Evolutionary conservation across 768 basidiomycete genomes (phyloP).

Genomic region (Cantharellus anzutake): DNA sequence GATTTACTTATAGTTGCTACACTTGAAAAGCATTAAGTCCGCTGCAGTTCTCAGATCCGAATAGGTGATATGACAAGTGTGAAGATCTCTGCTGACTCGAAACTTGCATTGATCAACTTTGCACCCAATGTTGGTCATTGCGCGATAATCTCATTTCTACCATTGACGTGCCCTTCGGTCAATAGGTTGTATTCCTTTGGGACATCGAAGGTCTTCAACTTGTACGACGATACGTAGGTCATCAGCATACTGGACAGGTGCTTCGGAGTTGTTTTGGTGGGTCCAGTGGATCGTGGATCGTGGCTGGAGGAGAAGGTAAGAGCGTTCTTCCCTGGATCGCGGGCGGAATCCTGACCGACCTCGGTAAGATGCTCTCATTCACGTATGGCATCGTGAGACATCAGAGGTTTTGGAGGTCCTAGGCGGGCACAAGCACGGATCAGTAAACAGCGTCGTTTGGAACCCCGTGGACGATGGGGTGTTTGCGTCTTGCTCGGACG

Average conservation of each 20-base stretch:
- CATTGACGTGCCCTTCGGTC: conserved; percentile 6
- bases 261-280: conserved; percentile 93
- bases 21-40: conserved; percentile 1
- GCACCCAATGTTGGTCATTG: conserved; percentile 53
- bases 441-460: conserved; percentile 94
- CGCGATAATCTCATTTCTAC: conserved; percentile 4
- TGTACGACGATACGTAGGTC: conserved; percentile 69
- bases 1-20: conserved; percentile 4
- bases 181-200: conserved; percentile 79
- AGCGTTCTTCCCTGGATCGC: conserved; percentile 6
- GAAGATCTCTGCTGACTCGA: conserved; percentile 69
- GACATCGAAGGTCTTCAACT: conserved; percentile 47
- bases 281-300: conserved; percentile 66
- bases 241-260: conserved; percentile 64
- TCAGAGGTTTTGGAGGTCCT: conserved; percentile 74
- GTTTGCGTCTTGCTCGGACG: conserved; percentile 96
- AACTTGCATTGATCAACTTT: conserved; percentile 71
- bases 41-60: background rate
- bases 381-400: conserved; percentile 87
- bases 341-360: background rate
- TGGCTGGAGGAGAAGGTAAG: conserved; percentile 90
- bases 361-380: conserved; percentile 69
- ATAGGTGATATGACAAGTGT: conserved; percentile 71
- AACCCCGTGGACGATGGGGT: conserved; percentile 74
- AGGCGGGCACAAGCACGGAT: conserved; percentile 68